Base-by-base conservation (phyloP, 164 flowering plant genomes). In the Warburgia ugandensis region DNA sequence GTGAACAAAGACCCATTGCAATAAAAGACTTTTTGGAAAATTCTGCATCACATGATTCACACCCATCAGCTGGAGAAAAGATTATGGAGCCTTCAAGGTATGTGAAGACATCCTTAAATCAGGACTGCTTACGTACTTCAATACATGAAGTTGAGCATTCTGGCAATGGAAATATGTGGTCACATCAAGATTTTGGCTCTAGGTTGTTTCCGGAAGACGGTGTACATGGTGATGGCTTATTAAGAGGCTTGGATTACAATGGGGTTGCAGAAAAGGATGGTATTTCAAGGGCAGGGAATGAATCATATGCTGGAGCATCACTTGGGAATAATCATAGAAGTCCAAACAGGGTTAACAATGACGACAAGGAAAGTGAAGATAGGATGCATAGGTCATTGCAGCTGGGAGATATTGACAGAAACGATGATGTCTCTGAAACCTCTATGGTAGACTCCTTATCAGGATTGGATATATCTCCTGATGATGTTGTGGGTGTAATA, bases 401-500 rank as follows among this genome's bases (percentile, higher is more conserved):
- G 26, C 33, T 36, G 13, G 73, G 31, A 47, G 63, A 55, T 48
- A 48, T 39, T 49, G 76, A 66, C 13, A 58, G 59, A 57, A 58
- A 53, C 36, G 81, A 84, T 62, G 75, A 72, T n/a, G n/a, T n/a
- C 45, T 83, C 81, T 8, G 80, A 77, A 40, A 65, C 72, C 29
- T 77, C 83, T 48, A 64, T 71, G 57, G 68, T 72, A 63, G 86
- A 79, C 31, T 72, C 75, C 20, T 23, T 58, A 31, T 69, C 74
- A 25, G 77, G 61, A 38, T 11, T 68, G 49, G 77, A 63, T 31
- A 59, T 83, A 52, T 71, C 81, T 30, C 80, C 88, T 21, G 92
- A 83, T 65, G 81, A 81, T 65, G 82, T 87, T 51, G 79, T 85
- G 0, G 77, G 73, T 48, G 48, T 75, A 26, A 77, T 85, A 16